Percentiles rank a stretch among this genome's conserved stretches.
Evolutionary conservation across 106 monocot genomes (phyloP).

Genomic region (Agapanthus africanus): DNA sequence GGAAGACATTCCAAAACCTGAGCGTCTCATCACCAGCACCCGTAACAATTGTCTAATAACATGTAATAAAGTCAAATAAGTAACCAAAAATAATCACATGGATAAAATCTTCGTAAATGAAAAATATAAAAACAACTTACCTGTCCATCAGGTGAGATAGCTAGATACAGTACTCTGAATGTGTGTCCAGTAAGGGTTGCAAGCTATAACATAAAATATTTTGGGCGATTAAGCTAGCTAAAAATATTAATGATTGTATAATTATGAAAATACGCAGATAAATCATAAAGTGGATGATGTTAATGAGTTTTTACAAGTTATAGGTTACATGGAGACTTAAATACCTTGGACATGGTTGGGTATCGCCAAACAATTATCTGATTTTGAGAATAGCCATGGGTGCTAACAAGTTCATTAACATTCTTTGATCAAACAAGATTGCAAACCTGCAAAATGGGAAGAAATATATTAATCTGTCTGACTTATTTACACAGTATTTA

Average conservation of each 20-base stretch:
- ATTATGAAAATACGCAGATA: no score
- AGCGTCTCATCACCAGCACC: constrained; percentile 97
- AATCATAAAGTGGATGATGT: not conserved
- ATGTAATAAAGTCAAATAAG: not conserved
- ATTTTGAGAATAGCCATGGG: constrained; percentile 96
- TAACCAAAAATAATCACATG: not conserved
- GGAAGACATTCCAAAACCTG: constrained; percentile 94
- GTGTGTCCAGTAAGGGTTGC: constrained; percentile 94
- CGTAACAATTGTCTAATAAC: constrained; percentile 86
- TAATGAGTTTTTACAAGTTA: not conserved
- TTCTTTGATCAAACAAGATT: constrained; percentile 99
- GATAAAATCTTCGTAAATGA: not conserved
- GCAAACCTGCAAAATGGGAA: constrained; percentile 51
- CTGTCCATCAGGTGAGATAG: constrained; percentile 98
- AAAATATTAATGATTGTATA: no score
- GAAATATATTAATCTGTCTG: not conserved
- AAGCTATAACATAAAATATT: constrained; percentile 74
- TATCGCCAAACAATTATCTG: constrained; percentile 98
- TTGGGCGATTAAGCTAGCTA: no score
- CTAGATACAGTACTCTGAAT: constrained; percentile 80
- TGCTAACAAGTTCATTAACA: constrained; percentile 95
- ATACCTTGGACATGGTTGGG: no score
- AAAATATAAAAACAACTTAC: constrained; percentile 16
- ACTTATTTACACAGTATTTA: no score
- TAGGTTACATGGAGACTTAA: not conserved